Base-by-base conservation (phyloP, 208 protist genomes). In the Dictyostelium gargantuum region DNA sequence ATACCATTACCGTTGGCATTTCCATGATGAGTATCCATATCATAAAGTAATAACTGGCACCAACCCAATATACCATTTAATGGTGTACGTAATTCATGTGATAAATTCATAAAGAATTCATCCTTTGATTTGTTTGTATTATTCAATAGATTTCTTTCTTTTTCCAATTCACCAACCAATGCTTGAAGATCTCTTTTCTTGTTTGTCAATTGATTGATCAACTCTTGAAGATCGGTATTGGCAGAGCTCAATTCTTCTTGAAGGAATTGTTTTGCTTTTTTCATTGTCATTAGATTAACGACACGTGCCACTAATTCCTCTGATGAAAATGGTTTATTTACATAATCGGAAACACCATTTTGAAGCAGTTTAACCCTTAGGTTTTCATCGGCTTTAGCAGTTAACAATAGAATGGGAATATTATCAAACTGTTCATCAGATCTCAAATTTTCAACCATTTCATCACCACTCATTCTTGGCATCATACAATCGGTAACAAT, bases 281-380 rank as follows among this genome's bases (percentile, higher is more conserved):
- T 86, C 81, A 86, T 86, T 0, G 81, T 42, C 66, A 86, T 86
- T 19, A 76, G 23, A 63, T 86, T 86, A 0, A n/a, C 23, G 4
- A 73, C 32, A 77, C 81, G 63, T 48, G 81, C 81, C 1, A 73
- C 40, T 2, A 86, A 46, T 48, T 86, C 81, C n/a, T 95, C 91
- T 0, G 91, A 61, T 0, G 92, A 84, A 35, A 94, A 94, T 50
- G 93, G 93, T 82, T 95, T 95, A 52, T 93, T 93, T 6, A 95
- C 75, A 58, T 95, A 95, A 29, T 95, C 93, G 15, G 92, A 61
- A 3, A 81, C 93, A 61, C 93, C 93, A 29, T 84, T 68, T 42
- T 23, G 79, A 1, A 95, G 32, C 15, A 80, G 38, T 63, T 86
- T 70, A 23, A 95, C 29, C 19, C 73, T 32, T 8, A 93, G n/a